Evolutionary conservation across 164 flowering plant species (phyloP).

Genomic region (Magnolia officinalis): DNA sequence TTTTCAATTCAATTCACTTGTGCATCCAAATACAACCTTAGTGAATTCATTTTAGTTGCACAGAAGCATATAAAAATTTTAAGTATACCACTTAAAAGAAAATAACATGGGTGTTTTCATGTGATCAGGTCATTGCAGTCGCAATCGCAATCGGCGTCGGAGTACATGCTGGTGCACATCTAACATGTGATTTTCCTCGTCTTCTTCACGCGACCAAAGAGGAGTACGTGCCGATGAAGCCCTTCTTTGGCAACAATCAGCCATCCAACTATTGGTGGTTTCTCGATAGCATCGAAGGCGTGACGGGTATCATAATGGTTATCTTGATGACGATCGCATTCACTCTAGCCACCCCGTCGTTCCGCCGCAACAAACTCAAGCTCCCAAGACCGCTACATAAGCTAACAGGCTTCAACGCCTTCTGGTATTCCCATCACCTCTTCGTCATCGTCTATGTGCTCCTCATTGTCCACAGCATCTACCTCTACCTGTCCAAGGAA

Average conservation of each 20-base stretch:
- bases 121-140: constrained; percentile 26
- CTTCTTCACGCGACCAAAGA: constrained; percentile 42
- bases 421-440: constrained; percentile 43
- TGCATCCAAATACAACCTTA: too few relatives aligned
- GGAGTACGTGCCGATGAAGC: constrained; percentile 48
- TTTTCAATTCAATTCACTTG: too few relatives aligned
- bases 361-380: constrained; percentile 29
- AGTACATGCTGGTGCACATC: constrained; percentile 29
- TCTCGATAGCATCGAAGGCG: constrained; percentile 26
- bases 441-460: constrained; percentile 33
- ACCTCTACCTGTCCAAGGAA: constrained; percentile 27
- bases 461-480: constrained; percentile 31
- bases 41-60: too few relatives aligned
- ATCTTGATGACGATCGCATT: constrained; percentile 34
- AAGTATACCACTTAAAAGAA: too few relatives aligned
- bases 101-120: background rate
- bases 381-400: constrained; percentile 22
- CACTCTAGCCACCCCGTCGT: constrained; percentile 32
- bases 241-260: constrained; percentile 45
- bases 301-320: constrained; percentile 32
- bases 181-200: constrained; percentile 38
- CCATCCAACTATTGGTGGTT: constrained; percentile 37
- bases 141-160: constrained; percentile 29
- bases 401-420: constrained; percentile 38
- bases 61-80: too few relatives aligned